These are phyloP conservation scores for Fusarium mexicanum DNA, from an alignment of 2,329 filamentous ascomycete species.

Conservation along the genomic window DNA sequence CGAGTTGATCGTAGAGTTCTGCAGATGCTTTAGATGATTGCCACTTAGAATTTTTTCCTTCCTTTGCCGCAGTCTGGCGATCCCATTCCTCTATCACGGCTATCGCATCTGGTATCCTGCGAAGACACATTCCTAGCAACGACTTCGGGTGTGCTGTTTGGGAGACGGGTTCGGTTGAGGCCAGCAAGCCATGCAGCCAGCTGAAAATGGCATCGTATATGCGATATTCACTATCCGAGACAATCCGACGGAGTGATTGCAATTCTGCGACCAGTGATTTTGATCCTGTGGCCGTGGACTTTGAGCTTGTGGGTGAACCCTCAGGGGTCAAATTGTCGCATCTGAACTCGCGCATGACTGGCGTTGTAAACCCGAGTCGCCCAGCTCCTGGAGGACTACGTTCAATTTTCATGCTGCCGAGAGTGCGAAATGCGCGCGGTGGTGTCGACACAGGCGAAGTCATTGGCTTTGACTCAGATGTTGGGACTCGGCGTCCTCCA, in stretches of 20 bases:
- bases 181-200: conserved; percentile 46
- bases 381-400: conserved; percentile 39
- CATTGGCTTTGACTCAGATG: not conserved
- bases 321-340: conserved; percentile 23
- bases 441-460: conserved; percentile 34
- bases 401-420: conserved; percentile 45
- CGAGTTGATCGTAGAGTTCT: conserved; percentile 50
- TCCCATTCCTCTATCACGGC: conserved; percentile 49
- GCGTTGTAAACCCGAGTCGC: conserved; percentile 45
- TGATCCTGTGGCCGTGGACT: not conserved
- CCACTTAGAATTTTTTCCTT: conserved; percentile 42
- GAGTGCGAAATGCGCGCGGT: conserved; percentile 42
- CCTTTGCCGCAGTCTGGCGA: conserved; percentile 32
- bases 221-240: conserved; percentile 40
- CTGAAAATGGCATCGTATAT: conserved; percentile 49
- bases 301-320: not conserved
- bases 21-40: conserved; percentile 40
- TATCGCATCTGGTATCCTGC: conserved; percentile 44
- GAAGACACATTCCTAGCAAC: conserved; percentile 51
- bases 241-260: conserved; percentile 36
- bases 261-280: conserved; percentile 35
- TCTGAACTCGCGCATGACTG: conserved; percentile 43
- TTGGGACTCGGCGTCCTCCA: conserved; percentile 30
- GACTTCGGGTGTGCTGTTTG: conserved; percentile 44
- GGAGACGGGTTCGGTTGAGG: conserved; percentile 36